Evolutionary conservation across 352 stramenopile species (phyloP).

Genomic region (Globisporangium cylindrosporum): DNA sequence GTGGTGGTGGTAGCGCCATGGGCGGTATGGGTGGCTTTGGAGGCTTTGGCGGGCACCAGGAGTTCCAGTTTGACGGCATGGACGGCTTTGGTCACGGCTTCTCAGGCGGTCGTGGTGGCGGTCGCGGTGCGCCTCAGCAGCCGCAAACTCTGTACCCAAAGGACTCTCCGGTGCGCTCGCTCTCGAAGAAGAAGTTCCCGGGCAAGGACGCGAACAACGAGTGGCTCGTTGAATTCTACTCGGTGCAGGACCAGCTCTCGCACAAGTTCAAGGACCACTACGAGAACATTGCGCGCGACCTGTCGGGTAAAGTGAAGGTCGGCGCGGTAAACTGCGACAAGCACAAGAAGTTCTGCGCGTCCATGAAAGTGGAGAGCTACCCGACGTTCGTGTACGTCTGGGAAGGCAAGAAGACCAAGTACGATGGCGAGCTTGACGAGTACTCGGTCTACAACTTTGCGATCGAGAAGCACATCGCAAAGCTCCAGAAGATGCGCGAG

Average conservation of each 20-base stretch:
- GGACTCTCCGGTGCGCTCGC: conserved; percentile 48
- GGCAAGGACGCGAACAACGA: conserved; percentile 67
- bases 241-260: conserved; percentile 39
- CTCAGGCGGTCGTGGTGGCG: conserved; percentile 13
- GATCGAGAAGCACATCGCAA: conserved; percentile 74
- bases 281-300: conserved; percentile 64
- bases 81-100: conserved; percentile 67
- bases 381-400: conserved; percentile 75
- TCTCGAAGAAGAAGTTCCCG: conserved; percentile 78
- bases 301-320: conserved; percentile 69
- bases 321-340: conserved; percentile 80
- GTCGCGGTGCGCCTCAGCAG: conserved; percentile 17
- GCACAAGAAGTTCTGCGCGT: conserved; percentile 48
- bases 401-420: conserved; percentile 45
- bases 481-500: conserved; percentile 61
- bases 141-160: conserved; percentile 54
- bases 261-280: conserved; percentile 62
- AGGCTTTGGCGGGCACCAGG: conserved; percentile 37
- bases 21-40: conserved; percentile 28
- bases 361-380: conserved; percentile 31
- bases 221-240: conserved; percentile 84
- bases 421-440: conserved; percentile 71
- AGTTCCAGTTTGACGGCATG: conserved; percentile 82
- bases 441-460: conserved; percentile 85
- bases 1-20: conserved; percentile 19